phyloP scores from a whole-genome alignment of 2,329 filamentous ascomycete genomes.

The Furcasterigmium sp. region DNA sequence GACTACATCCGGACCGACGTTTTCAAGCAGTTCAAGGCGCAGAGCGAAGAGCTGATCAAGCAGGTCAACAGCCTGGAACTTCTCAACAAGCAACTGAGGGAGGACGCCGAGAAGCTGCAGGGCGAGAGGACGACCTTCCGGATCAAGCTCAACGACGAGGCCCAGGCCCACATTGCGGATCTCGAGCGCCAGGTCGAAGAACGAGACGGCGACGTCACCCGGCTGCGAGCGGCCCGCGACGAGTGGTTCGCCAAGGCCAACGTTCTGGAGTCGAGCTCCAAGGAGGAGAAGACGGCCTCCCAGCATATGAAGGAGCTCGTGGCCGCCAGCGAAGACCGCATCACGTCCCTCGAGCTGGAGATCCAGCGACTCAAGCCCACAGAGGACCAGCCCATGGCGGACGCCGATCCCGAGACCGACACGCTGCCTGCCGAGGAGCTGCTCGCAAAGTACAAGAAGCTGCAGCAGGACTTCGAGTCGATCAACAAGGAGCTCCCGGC shows the following conservation, averaged over 20 bases:
- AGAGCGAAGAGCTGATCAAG: conserved; percentile 90
- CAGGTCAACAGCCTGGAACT: conserved; percentile 89
- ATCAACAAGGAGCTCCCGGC: conserved; percentile 84
- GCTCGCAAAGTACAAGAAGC: conserved; percentile 63
- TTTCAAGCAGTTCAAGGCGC: conserved; percentile 85
- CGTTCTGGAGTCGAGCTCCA: conserved; percentile 72
- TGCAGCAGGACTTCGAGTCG: conserved; percentile 76
- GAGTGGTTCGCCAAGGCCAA: conserved; percentile 78
- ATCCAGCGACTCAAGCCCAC: conserved; percentile 61
- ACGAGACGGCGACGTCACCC: conserved; percentile 77
- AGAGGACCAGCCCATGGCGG: conserved; percentile 40
- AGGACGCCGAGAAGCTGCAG: conserved; percentile 80
- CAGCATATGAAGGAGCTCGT: conserved; percentile 77
- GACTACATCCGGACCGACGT: conserved; percentile 90
- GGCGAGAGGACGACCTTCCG: conserved; percentile 81
- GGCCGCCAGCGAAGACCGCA: conserved; percentile 73
- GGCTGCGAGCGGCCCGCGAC: conserved; percentile 79
- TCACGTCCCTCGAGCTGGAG: conserved; percentile 77
- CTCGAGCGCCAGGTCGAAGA: conserved; percentile 76
- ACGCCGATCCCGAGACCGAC: conserved; percentile 44
- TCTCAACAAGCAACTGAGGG: conserved; percentile 75
- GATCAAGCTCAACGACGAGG: conserved; percentile 75
- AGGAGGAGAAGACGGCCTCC: conserved; percentile 65
- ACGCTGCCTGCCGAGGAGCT: conserved; percentile 65
- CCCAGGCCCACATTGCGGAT: conserved; percentile 66